Percentiles rank a stretch among this genome's conserved stretches.
Evolutionary conservation across 768 basidiomycete species (phyloP).

Genomic region (Mycena rosella): DNA sequence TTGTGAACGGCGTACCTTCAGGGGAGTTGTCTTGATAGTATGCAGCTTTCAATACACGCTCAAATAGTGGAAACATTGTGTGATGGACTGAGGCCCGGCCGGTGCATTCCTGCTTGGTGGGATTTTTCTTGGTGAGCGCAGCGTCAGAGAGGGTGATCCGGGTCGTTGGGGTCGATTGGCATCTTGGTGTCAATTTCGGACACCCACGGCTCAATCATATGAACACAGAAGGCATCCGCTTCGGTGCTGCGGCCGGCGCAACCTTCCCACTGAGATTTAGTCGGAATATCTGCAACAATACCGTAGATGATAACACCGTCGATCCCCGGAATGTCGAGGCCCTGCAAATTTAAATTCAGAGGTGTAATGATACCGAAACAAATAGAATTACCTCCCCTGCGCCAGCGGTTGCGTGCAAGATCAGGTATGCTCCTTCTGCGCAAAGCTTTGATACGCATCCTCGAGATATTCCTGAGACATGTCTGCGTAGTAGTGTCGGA

Average conservation of each 20-base stretch:
- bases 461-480: conserved; percentile 46
- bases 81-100: conserved; percentile 2
- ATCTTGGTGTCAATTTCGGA: not conserved
- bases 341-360: not conserved
- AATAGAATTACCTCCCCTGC: conserved; percentile 4
- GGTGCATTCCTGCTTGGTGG: conserved; percentile 3
- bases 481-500: conserved; percentile 43
- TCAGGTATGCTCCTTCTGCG: conserved; percentile 13
- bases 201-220: conserved; percentile 23
- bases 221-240: not conserved
- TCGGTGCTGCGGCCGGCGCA: conserved; percentile 2
- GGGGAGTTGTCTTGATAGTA: too few species aligned
- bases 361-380: conserved; percentile 16
- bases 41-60: not conserved
- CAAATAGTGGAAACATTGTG: not conserved
- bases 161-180: not conserved
- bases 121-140: conserved; percentile 3
- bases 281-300: not conserved
- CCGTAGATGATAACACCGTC: conserved; percentile 15
- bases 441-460: conserved; percentile 41
- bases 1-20: not conserved
- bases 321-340: not conserved
- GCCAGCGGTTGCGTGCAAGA: not conserved
- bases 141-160: not conserved
- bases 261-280: not conserved